Evolutionary conservation across 1,284 basidiomycete genomes (phyloP).

Genomic region (Cutaneotrichosporon cavernicola): DNA sequence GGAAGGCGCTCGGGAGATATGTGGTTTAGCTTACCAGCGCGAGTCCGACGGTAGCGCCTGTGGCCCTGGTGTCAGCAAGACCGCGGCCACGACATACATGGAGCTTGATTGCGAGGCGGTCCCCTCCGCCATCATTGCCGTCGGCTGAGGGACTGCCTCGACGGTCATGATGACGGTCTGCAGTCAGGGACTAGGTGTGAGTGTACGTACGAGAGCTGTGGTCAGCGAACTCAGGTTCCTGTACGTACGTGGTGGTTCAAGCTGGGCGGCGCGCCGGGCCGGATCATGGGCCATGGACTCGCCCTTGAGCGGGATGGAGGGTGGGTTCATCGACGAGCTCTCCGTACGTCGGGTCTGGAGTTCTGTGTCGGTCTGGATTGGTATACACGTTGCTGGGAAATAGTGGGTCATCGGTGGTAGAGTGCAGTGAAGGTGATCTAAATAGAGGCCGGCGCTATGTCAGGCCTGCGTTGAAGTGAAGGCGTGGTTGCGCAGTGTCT

Average conservation of each 20-base stretch:
- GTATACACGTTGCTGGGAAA: not conserved
- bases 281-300: not conserved
- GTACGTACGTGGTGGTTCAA: not conserved
- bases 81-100: not conserved
- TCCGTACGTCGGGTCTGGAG: not conserved
- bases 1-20: not conserved
- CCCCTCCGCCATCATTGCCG: not conserved
- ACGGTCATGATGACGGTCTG: not conserved
- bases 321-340: not conserved
- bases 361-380: not conserved
- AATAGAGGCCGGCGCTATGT: not conserved
- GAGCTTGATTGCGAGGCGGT: not conserved
- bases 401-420: not conserved
- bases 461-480: not conserved
- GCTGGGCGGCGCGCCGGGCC: not conserved
- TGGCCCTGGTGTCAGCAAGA: not conserved
- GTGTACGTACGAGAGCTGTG: not conserved
- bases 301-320: not conserved
- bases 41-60: not conserved
- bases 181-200: not conserved
- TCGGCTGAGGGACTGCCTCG: not conserved
- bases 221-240: not conserved
- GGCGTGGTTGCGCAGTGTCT: not conserved
- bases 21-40: not conserved
- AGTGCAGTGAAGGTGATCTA: not conserved